Evolutionary conservation across 306 rosid species (phyloP).

Genomic region (Pueraria montana): DNA sequence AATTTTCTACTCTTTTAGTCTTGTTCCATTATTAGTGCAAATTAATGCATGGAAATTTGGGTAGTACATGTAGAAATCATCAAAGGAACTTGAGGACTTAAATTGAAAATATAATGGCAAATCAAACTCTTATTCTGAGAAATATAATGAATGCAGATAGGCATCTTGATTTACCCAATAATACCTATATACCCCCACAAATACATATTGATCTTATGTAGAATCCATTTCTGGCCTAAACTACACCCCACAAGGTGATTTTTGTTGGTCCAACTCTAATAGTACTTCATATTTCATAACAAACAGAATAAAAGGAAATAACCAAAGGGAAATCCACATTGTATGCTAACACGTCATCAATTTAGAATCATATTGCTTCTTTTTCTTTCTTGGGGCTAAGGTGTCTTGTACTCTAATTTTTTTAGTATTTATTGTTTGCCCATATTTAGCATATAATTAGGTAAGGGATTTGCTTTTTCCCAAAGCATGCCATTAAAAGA

Average conservation of each 20-base stretch:
- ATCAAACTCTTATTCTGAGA: background rate
- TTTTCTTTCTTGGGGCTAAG: constrained; percentile 22
- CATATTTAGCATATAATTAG: constrained; percentile 37
- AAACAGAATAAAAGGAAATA: constrained; percentile 16
- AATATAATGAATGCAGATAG: constrained; percentile 15
- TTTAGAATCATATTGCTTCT: constrained; percentile 35
- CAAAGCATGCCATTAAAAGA: constrained; percentile 48
- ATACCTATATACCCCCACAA: background rate
- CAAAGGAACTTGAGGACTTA: constrained; percentile 1
- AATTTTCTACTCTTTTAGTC: constrained; percentile 26
- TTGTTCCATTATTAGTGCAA: constrained; percentile 30
- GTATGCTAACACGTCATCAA: background rate
- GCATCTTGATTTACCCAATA: constrained; percentile 2
- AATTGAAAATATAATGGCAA: constrained; percentile 17
- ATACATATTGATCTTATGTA: background rate
- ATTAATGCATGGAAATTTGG: constrained; percentile 13
- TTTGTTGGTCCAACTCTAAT: background rate
- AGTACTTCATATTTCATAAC: background rate
- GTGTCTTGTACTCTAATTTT: background rate
- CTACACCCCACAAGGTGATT: background rate
- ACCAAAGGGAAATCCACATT: background rate
- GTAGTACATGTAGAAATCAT: background rate
- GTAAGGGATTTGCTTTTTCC: constrained; percentile 54
- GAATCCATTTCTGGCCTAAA: background rate
- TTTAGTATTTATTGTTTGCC: constrained; percentile 19